Evolutionary conservation across 1,284 basidiomycete genomes (phyloP), one percentile per base, ranked within the genome.

Genomic region (Golubevia pallescens): DNA sequence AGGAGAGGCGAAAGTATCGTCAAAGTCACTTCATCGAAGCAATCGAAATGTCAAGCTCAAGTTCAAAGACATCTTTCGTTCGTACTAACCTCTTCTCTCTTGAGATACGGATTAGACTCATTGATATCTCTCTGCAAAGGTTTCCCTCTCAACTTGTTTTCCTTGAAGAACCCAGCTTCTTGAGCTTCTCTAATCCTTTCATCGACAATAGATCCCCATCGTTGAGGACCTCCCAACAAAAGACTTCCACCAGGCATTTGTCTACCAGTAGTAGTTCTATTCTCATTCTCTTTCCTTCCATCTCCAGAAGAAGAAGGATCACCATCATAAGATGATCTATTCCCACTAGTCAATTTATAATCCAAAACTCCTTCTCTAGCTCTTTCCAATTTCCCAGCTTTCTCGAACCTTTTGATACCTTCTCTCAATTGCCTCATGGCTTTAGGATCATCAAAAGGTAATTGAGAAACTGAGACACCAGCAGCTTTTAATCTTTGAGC

Each of bases 101-200:
- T 66, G 2, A 86, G 65, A 60, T 77, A 94, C 0, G 93, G 93
- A 78, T 95, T 95, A 28, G 87, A 87, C 79, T 93, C 92, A 61
- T 93, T 91, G 1, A 86, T 87, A 56, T 90, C 88, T 1, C 87
- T 86, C 0, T 81, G 77, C 1, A 95, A 86, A 0, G 93, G 93
- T 78, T 91, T 88, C 0, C 94, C 94, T 51, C 91, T 87, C 1
- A 93, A 92, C 72, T 90, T 90, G 58, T 94, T 87, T n/a, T 88
- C 88, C 14, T 90, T 89, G 80, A 95, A 95, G 32, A 89, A 86
- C 0, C 94, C 93, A 13, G 90, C 89, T 52, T 87, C 86, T 16
- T 90, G 88, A 3, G 92, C 92, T 86, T 89, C 89, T 90, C 92
- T 90, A 76, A 94, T 94, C 68, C 89, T 88, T 71, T 93, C 92